These are phyloP conservation scores for Clitoria ternatea DNA, from an alignment of 306 rosid genomes.

Conservation along the genomic window DNA sequence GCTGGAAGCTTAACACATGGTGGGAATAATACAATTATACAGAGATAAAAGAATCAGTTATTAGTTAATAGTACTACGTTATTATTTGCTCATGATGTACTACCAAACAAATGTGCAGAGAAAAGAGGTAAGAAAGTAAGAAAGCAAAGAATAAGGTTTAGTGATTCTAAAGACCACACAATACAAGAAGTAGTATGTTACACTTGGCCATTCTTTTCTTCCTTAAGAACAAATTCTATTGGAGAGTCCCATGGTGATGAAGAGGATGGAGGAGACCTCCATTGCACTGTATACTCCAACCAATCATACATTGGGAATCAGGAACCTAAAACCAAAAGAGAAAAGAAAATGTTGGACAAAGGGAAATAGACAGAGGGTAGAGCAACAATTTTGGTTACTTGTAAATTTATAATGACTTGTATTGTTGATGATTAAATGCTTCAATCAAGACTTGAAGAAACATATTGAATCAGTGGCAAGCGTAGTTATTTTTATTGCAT, in stretches of 20 bases:
- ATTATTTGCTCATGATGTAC: too few species aligned
- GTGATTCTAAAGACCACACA: not conserved
- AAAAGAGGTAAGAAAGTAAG: not conserved
- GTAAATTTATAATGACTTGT: too few species aligned
- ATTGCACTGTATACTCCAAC: constrained; percentile 19
- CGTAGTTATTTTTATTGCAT: too few species aligned
- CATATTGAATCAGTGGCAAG: too few species aligned
- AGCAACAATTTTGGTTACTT: too few species aligned
- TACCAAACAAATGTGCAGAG: too few species aligned
- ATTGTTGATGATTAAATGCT: too few species aligned
- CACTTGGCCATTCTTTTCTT: constrained; percentile 3
- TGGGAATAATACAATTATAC: not conserved
- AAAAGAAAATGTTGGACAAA: not conserved
- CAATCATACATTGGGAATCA: constrained; percentile 28
- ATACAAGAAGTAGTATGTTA: not conserved
- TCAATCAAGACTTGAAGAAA: too few species aligned
- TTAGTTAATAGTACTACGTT: too few species aligned
- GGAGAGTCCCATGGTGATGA: constrained; percentile 26
- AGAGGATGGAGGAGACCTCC: constrained; percentile 37
- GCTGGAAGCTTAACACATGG: not conserved
- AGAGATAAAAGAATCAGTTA: too few species aligned
- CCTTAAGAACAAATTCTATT: constrained; percentile 30
- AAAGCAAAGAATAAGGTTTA: not conserved
- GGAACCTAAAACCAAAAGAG: constrained; percentile 22
- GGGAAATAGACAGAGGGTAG: not conserved